These are phyloP conservation scores for Beauveria caledonica DNA, from an alignment of 2,329 filamentous ascomycete genomes.

Conservation along the genomic window DNA sequence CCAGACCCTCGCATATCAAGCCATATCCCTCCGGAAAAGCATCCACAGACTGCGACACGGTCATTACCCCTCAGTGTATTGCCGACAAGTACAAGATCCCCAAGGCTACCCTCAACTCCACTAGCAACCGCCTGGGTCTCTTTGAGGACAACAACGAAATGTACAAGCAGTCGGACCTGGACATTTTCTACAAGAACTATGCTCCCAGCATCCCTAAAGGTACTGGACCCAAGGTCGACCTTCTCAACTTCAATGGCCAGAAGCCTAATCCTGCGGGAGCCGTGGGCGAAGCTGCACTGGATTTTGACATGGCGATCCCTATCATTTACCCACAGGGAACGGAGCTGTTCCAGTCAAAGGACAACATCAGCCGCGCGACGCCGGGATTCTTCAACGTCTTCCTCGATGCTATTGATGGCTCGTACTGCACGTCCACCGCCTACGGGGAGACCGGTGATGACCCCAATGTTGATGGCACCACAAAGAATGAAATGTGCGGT, in stretches of 20 bases:
- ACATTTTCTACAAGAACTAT: constrained; percentile 27
- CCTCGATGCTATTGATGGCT: constrained; percentile 41
- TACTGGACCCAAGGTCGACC: constrained; percentile 23
- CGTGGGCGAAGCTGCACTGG: constrained; percentile 36
- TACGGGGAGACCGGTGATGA: constrained; percentile 16
- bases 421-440: constrained; percentile 37
- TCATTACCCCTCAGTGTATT: constrained; percentile 48
- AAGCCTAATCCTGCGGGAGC: constrained; percentile 16
- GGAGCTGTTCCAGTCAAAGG: constrained; percentile 24
- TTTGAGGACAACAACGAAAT: constrained; percentile 31
- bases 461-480: background rate
- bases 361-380: background rate
- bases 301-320: constrained; percentile 39
- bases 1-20: background rate
- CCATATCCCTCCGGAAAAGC: background rate
- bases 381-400: constrained; percentile 19
- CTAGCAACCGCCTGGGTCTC: constrained; percentile 32
- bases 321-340: constrained; percentile 44
- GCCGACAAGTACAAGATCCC: constrained; percentile 36
- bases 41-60: constrained; percentile 33
- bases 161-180: constrained; percentile 32
- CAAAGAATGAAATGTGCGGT: constrained; percentile 16
- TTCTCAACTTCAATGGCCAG: constrained; percentile 22
- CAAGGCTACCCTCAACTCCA: constrained; percentile 6
- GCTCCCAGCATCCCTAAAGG: constrained; percentile 28